phyloP scores from a whole-genome alignment of 495 filamentous ascomycete species.

The Rhypophila decipiens region DNA sequence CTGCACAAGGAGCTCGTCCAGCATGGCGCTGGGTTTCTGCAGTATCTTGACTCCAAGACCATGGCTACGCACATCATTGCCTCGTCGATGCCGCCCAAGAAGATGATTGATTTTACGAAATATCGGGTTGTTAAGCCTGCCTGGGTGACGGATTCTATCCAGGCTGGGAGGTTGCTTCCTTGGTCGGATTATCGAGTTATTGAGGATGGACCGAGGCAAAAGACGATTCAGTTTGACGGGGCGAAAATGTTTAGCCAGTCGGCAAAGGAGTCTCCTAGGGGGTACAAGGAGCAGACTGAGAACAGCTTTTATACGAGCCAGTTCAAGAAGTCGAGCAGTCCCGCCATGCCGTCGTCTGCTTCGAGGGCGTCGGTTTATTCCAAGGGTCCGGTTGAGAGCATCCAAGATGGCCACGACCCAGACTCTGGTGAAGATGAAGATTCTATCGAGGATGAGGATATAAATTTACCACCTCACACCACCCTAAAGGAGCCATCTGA shows the following conservation, averaged over 20 bases:
- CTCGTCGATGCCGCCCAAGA: conserved; percentile 83
- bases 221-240: conserved; percentile 62
- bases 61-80: conserved; percentile 93
- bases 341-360: conserved; percentile 15
- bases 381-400: conserved; percentile 2
- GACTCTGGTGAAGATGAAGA: conserved; percentile 16
- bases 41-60: conserved; percentile 93
- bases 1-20: conserved; percentile 79
- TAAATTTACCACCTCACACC: conserved; percentile 5
- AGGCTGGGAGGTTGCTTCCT: conserved; percentile 69
- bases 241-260: conserved; percentile 62
- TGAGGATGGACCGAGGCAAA: conserved; percentile 71
- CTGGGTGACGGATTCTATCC: conserved; percentile 87
- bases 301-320: conserved; percentile 75
- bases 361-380: conserved; percentile 1
- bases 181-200: conserved; percentile 80
- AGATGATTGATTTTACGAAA: conserved; percentile 72
- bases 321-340: conserved; percentile 37
- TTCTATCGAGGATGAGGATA: conserved; percentile 13
- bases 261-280: conserved; percentile 31
- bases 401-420: too few species aligned
- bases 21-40: conserved; percentile 87
- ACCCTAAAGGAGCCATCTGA: background rate
- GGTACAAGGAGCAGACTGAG: conserved; percentile 71
- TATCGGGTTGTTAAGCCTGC: conserved; percentile 95